Evolutionary conservation across 495 filamentous ascomycete genomes (phyloP).

Genomic region (Schizothecium vesticola): DNA sequence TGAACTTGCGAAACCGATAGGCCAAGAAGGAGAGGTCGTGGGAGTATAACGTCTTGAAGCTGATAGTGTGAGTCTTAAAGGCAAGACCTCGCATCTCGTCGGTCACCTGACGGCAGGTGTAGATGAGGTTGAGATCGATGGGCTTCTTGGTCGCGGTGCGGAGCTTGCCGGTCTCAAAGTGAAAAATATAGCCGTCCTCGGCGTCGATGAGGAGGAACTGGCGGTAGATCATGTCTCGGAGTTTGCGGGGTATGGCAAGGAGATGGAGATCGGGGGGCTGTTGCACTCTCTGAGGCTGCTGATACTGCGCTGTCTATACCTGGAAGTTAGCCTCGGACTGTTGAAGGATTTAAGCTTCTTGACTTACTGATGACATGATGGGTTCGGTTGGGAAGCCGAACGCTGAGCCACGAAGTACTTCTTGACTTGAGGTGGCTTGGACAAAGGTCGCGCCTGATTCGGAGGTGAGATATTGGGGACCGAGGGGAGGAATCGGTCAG

Average conservation of each 20-base stretch:
- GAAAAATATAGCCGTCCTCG: constrained; percentile 1
- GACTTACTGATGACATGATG: too few relatives aligned
- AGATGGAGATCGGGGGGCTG: too few relatives aligned
- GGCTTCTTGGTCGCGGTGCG: background rate
- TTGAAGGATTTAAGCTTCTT: too few relatives aligned
- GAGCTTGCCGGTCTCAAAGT: background rate
- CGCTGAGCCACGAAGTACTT: too few relatives aligned
- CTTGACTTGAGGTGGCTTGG: too few relatives aligned
- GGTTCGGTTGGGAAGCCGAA: too few relatives aligned
- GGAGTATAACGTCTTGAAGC: background rate
- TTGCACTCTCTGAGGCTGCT: too few relatives aligned
- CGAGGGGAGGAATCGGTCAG: too few relatives aligned
- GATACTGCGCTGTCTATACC: too few relatives aligned
- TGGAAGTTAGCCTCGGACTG: too few relatives aligned
- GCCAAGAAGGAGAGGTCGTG: background rate
- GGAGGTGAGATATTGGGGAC: too few relatives aligned
- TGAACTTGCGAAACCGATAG: background rate
- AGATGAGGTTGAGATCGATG: constrained; percentile 1
- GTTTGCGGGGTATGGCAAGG: background rate
- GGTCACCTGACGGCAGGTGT: background rate
- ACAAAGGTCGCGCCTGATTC: too few relatives aligned
- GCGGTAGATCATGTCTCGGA: background rate
- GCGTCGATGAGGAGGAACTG: background rate
- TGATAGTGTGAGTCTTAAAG: background rate
- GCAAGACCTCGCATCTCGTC: background rate